Base-by-base conservation (phyloP, 2,329 filamentous ascomycete genomes). In the Ceratocystis colombiana region DNA sequence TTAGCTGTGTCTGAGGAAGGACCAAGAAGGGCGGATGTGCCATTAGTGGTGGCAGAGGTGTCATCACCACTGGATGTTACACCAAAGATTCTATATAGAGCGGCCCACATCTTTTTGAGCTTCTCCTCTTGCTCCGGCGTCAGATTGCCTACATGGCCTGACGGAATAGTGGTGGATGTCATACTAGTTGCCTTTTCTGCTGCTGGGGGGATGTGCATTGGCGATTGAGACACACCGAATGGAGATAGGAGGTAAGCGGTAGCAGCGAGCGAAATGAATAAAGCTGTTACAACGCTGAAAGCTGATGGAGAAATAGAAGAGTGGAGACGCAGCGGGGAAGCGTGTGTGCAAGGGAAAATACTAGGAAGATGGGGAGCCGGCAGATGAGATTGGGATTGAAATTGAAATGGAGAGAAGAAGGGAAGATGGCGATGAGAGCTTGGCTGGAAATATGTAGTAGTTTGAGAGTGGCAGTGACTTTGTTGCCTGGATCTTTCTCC, bases 71-170 rank as follows among this genome's bases (percentile, higher is more conserved):
- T 57, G 61, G 15, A 69, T 70, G 64, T 77, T 74, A 91, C 81
- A 33, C 88, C 89, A 73, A 88, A 91, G 57, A 96, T 80, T 69
- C 88, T 86, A 70, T 95, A 82, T 48, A 90, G 81, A 65, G 86
- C 79, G 15, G 82, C 76, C 94, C 94, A 99, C 70, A 97, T 82
- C 75, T 95, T 88, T 72, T 88, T 88, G 67, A 99, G 79, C 77
- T 95, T 96, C 69, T 84, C 83, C 72, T 96, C 90, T 77, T 99
- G 86, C 69, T 96, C 92, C 2, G 85, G 76, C n/a, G 92, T 96
- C 67, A 99, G 80, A 71, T 89, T 96, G 68, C 90, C 91, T 65
- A 90, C 84, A 68, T 91, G 86, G 64, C 94, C 94, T 46, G 66
- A 22, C 10, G 87, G 83, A 57, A 81, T 82, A 25, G 73, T 68